phyloP scores from a whole-genome alignment of 768 basidiomycete species.

The Cystoderma amianthinum region DNA sequence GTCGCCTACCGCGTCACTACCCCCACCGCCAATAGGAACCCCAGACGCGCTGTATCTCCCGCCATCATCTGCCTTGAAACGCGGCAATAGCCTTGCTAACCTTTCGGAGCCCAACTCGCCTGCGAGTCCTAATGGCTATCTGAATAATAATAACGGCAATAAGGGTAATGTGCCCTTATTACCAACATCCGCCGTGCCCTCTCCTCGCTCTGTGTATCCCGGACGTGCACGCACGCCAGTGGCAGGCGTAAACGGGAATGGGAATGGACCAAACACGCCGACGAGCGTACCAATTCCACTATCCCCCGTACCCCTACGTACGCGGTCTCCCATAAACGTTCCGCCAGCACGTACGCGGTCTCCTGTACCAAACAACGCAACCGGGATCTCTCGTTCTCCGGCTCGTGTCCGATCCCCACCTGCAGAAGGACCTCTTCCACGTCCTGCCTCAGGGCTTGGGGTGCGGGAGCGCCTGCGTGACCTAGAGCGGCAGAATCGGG shows the following conservation, averaged over 20 bases:
- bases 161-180: too few species aligned
- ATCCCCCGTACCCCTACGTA: slow-evolving; percentile 24
- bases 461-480: slow-evolving; percentile 11
- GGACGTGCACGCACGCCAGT: slow-evolving; percentile 4
- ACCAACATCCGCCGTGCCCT: too few species aligned
- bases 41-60: slow-evolving; percentile 11
- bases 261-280: slow-evolving; percentile 9
- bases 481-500: slow-evolving; percentile 12
- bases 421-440: slow-evolving; percentile 16
- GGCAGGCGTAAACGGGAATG: too few species aligned
- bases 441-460: slow-evolving; percentile 7
- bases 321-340: too few species aligned
- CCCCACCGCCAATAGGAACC: slow-evolving; percentile 9
- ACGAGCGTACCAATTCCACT: slow-evolving; percentile 17
- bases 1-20: slow-evolving; percentile 2
- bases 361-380: too few species aligned
- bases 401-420: slow-evolving; percentile 25
- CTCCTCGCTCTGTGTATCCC: background rate
- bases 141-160: too few species aligned
- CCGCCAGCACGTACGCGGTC: too few species aligned
- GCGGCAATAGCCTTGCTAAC: background rate
- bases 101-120: too few species aligned
- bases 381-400: too few species aligned
- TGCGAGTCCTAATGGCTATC: too few species aligned
- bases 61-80: slow-evolving; percentile 6